A percentile compares a stretch with the other conserved stretches of the same genome.
phyloP scores from a whole-genome alignment of 176 grass and related monocot genomes.

The Dactylis glomerata region DNA sequence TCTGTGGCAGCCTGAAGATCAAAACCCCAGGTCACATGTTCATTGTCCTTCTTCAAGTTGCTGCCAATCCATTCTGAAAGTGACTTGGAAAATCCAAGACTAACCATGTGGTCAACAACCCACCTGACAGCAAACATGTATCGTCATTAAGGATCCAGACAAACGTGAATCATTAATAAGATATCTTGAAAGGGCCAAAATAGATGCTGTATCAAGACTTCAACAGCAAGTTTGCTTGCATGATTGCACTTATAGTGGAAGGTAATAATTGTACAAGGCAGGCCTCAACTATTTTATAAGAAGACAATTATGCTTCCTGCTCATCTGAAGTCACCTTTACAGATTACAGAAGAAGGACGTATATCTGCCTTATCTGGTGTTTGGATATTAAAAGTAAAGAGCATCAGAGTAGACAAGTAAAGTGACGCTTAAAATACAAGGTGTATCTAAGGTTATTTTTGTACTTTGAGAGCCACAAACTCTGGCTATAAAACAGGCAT shows the following conservation, averaged over 20 bases:
- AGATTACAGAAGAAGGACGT: not conserved
- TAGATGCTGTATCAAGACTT: not conserved
- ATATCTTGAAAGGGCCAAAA: not conserved
- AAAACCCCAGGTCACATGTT: slow-evolving; percentile 80
- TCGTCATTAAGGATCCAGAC: not conserved
- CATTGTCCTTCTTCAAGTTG: slow-evolving; percentile 74
- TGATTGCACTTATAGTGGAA: not conserved
- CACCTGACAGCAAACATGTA: slow-evolving; percentile 50
- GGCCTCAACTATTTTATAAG: not conserved
- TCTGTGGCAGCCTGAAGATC: slow-evolving; percentile 81
- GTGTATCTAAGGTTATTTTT: not conserved
- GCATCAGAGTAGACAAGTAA: not conserved
- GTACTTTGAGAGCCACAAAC: not conserved
- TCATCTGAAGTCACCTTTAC: not conserved
- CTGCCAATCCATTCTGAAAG: slow-evolving; percentile 94
- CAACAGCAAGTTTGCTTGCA: not conserved
- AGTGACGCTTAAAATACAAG: not conserved
- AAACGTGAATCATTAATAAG: not conserved
- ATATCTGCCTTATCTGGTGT: not conserved
- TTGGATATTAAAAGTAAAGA: not conserved
- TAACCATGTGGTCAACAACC: slow-evolving; percentile 88
- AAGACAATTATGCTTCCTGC: not conserved
- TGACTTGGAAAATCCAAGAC: slow-evolving; percentile 81
- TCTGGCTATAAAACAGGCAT: not conserved
- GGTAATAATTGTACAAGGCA: not conserved